Evolutionary conservation across 495 filamentous ascomycete species (phyloP), one percentile per base, ranked within the genome.

Genomic region (Podospora comata): DNA sequence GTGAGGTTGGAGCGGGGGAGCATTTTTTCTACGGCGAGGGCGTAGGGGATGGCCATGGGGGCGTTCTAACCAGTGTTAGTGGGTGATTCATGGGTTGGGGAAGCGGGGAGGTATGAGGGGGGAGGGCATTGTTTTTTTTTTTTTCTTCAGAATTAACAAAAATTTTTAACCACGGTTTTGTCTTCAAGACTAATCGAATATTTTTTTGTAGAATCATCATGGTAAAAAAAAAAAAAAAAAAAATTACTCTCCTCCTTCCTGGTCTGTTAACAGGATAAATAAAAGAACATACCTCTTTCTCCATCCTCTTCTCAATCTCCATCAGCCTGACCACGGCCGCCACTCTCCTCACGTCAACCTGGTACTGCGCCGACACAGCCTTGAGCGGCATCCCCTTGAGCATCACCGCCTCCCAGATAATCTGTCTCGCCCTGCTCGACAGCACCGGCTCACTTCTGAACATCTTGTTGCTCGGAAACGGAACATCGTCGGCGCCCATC

Each of bases 181-280:
- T 97, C 94, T 97, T 97, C 84, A 94, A 97, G 94, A 97, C 94
- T 97, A 97, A 99, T 97, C 94, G 93, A 89, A 88, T 85, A 48
- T 48, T 48, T 86, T 85, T 83, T 92, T 90, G 89, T 90, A 90
- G 90, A 71, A 71, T 83, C 84, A 87, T 84, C 82, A 85, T 82
- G 61, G 59, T 65, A 7, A 32, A 32, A 32, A 7, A 32, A 32
- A 32, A 32, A 32, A 32, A 7, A 13, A 20, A 56, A 0, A 56
- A 55, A n/a, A n/a, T n/a, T 23, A 3, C 13, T 60, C 15, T 18
- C 23, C 28, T 30, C 18, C 2, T 0, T 15, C 5, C 1, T 34
- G 18, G 27, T 18, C 6, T 65, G 56, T 66, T 64, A 65, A 66
- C 39, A 54, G 60, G 16, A 18, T 61, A 62, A 65, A 69, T 75